phyloP scores from a whole-genome alignment of 176 grass and related monocot genomes.

The Dendrocalamus sinicus region DNA sequence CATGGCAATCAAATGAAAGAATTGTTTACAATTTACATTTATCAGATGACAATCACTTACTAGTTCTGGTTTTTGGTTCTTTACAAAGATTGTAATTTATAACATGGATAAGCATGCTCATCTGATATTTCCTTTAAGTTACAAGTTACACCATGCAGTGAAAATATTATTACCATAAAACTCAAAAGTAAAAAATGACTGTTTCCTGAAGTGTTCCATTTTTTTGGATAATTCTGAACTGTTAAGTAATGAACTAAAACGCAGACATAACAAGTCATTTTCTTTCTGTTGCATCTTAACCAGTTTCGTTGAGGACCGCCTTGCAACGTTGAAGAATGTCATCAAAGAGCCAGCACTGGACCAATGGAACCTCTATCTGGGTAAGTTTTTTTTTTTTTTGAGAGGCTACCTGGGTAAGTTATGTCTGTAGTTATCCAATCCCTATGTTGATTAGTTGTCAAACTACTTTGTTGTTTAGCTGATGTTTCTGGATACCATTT shows the following conservation, averaged over 20 bases:
- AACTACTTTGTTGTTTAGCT: not conserved
- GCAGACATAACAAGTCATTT: not conserved
- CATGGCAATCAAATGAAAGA: not conserved
- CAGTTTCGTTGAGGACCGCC: slow-evolving; percentile 83
- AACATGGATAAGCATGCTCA: not conserved
- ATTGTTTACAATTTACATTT: not conserved
- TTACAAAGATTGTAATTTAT: not conserved
- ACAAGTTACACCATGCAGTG: not conserved
- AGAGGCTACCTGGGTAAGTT: slow-evolving; percentile 63
- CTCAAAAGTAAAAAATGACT: not conserved
- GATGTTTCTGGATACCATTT: not conserved
- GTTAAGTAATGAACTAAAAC: not conserved
- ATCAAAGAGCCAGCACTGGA: slow-evolving; percentile 83
- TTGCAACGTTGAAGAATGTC: slow-evolving; percentile 85
- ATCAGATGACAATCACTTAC: not conserved
- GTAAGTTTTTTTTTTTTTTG: slow-evolving; percentile 27
- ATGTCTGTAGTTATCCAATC: not conserved
- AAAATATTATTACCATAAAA: not conserved
- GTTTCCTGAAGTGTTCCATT: not conserved
- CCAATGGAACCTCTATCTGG: slow-evolving; percentile 85
- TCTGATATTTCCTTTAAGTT: not conserved
- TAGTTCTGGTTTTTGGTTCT: not conserved
- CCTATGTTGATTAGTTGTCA: not conserved
- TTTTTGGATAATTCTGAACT: not conserved
- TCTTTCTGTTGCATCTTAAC: slow-evolving; percentile 13